phyloP scores from a whole-genome alignment of 1,284 basidiomycete species.

The Moesziomyces sp. region DNA sequence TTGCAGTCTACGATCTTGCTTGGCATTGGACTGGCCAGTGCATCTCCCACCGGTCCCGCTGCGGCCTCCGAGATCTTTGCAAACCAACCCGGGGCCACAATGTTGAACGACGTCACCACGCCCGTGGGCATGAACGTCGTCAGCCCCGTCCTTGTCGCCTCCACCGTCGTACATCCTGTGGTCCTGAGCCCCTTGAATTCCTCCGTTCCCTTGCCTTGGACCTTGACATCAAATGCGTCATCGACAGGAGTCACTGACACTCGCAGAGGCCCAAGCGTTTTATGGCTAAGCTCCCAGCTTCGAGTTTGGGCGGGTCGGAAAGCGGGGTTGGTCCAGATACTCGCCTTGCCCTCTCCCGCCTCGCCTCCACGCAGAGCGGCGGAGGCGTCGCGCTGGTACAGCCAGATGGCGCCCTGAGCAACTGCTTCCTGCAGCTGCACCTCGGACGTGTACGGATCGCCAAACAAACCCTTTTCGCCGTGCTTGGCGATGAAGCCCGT shows the following conservation, averaged over 20 bases:
- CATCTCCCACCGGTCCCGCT: background rate
- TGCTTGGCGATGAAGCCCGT: conserved; percentile 83
- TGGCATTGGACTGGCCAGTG: conserved; percentile 40
- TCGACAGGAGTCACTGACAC: conserved; percentile 3
- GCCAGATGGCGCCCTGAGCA: conserved; percentile 17
- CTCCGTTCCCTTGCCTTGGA: background rate
- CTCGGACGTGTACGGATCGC: conserved; percentile 21
- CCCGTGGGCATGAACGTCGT: conserved; percentile 37
- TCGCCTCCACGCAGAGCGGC: conserved; percentile 73
- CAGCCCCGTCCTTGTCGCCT: conserved; percentile 1
- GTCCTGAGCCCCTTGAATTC: conserved; percentile 73
- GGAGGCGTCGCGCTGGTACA: conserved; percentile 10
- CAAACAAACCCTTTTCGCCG: conserved; percentile 34
- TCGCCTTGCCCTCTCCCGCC: conserved; percentile 70
- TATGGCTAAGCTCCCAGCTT: conserved; percentile 10
- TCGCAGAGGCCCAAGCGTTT: conserved; percentile 16
- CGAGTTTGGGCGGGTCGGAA: background rate
- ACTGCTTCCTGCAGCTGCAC: conserved; percentile 19
- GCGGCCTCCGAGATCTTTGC: conserved; percentile 8
- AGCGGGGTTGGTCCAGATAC: conserved; percentile 10
- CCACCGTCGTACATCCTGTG: conserved; percentile 2
- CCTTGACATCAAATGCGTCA: conserved; percentile 4
- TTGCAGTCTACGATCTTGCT: conserved; percentile 77
- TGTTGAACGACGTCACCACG: conserved; percentile 6
- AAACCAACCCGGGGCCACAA: conserved; percentile 24